phyloP scores from a whole-genome alignment of 768 basidiomycete species.

The Boletus patriciae region DNA sequence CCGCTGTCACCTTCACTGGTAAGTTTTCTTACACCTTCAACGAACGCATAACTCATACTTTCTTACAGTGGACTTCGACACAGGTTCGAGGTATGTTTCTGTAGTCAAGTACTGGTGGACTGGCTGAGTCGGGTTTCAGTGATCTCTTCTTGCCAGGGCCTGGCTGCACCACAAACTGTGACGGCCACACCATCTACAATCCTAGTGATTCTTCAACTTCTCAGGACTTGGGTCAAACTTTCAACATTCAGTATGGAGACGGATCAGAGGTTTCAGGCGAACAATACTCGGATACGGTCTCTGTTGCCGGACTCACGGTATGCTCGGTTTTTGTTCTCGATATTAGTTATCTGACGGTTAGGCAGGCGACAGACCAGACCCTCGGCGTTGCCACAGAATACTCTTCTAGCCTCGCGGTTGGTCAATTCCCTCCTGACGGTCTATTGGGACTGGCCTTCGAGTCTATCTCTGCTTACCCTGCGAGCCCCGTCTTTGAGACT shows the following conservation, averaged over 20 bases:
- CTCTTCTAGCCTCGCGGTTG: background rate
- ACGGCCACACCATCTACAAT: conserved; percentile 33
- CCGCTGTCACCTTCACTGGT: background rate
- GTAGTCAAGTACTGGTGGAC: no score
- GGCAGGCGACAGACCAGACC: conserved; percentile 13
- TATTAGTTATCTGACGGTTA: background rate
- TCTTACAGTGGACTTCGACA: conserved; percentile 26
- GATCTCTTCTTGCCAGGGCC: conserved; percentile 32
- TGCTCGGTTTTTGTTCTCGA: background rate
- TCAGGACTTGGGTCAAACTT: background rate
- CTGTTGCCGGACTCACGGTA: conserved; percentile 13
- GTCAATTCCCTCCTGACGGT: conserved; percentile 23
- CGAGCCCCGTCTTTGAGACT: conserved; percentile 41
- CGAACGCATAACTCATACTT: background rate
- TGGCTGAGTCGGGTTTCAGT: conserved; percentile 5
- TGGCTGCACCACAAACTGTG: conserved; percentile 26
- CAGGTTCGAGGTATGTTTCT: conserved; percentile 23
- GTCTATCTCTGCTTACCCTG: conserved; percentile 36
- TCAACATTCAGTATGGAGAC: background rate
- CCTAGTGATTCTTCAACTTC: conserved; percentile 18
- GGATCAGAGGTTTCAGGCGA: conserved; percentile 4
- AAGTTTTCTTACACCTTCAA: background rate
- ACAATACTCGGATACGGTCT: conserved; percentile 11
- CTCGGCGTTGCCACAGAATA: conserved; percentile 17
- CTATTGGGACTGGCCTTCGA: conserved; percentile 44